Conservation (phyloP, 441 rosid genomes). For the Croton laevigatus region DNA sequence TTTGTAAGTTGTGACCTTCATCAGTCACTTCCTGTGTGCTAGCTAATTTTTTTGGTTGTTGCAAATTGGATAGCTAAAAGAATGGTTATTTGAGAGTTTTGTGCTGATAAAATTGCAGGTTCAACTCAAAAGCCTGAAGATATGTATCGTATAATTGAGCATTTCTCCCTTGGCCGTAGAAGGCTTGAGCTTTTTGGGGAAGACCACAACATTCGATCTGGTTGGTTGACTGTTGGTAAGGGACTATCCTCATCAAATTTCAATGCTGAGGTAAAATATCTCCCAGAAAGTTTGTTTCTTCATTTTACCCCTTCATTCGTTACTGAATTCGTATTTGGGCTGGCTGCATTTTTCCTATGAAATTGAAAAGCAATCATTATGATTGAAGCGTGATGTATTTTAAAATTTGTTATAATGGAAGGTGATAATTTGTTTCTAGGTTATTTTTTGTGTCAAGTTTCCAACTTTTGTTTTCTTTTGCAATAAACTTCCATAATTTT, state of each 20-base stretch:
- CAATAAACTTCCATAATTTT: background rate
- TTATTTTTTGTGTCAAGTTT: too few species aligned
- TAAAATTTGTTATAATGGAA: background rate
- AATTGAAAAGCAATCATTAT: background rate
- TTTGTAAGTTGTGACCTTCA: background rate
- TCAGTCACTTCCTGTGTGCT: background rate
- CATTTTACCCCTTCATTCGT: background rate
- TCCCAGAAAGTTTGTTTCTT: background rate
- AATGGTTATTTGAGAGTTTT: conserved; percentile 3
- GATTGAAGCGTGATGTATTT: background rate
- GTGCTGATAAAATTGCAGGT: conserved; percentile 48
- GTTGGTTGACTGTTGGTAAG: conserved; percentile 95
- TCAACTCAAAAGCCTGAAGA: conserved; percentile 98
- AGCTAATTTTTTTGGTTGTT: background rate
- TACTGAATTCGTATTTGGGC: background rate
- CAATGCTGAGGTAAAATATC: conserved; percentile 59
- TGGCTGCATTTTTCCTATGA: conserved; percentile 5
- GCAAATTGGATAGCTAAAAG: background rate
- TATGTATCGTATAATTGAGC: conserved; percentile 97
- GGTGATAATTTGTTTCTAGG: too few species aligned
- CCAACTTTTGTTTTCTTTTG: background rate
- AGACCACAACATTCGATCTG: conserved; percentile 93
- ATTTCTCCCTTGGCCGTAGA: conserved; percentile 93
- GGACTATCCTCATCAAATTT: conserved; percentile 91
- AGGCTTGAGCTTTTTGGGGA: conserved; percentile 99